A percentile compares a stretch with the other conserved stretches of the same genome.
Conservation (phyloP, 2,329 filamentous ascomycete species). For the Metarhizium sp. region DNA sequence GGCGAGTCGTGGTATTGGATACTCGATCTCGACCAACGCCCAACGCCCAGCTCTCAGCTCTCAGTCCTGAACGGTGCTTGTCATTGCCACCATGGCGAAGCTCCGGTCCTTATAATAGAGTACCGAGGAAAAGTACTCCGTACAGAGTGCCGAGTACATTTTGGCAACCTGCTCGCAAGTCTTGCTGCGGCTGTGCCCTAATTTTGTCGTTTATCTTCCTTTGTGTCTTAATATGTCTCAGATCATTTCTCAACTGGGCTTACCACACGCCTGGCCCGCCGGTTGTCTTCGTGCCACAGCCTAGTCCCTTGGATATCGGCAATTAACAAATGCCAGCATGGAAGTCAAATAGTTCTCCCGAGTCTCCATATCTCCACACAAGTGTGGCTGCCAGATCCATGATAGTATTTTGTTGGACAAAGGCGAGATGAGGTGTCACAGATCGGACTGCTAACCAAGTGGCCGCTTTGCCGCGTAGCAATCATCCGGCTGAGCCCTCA, state of each 20-base stretch:
- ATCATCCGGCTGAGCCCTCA: slow-evolving; percentile 3
- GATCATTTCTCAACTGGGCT: slow-evolving; percentile 12
- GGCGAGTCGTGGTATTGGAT: not conserved
- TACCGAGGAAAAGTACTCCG: too few species aligned
- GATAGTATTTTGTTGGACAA: slow-evolving; percentile 16
- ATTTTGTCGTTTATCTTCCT: slow-evolving; percentile 7
- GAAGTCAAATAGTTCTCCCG: slow-evolving; percentile 7
- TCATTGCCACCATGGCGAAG: not conserved
- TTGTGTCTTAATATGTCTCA: slow-evolving; percentile 15
- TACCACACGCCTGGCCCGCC: slow-evolving; percentile 4
- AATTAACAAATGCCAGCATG: slow-evolving; percentile 1
- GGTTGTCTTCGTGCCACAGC: slow-evolving; percentile 8
- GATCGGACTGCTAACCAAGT: slow-evolving; percentile 20
- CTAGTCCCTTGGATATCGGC: slow-evolving; percentile 4
- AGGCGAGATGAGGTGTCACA: slow-evolving; percentile 31
- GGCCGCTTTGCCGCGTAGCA: slow-evolving; percentile 19
- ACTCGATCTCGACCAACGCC: not conserved
- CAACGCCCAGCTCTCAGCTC: not conserved
- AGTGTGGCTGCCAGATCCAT: not conserved
- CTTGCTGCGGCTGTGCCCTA: not conserved
- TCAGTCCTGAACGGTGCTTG: not conserved
- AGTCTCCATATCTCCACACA: slow-evolving; percentile 1
- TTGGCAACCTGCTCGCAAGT: not conserved
- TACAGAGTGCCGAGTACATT: not conserved
- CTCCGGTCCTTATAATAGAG: not conserved